phyloP scores from a whole-genome alignment of 148 eudicot species.

The Rhododendron henanense region DNA sequence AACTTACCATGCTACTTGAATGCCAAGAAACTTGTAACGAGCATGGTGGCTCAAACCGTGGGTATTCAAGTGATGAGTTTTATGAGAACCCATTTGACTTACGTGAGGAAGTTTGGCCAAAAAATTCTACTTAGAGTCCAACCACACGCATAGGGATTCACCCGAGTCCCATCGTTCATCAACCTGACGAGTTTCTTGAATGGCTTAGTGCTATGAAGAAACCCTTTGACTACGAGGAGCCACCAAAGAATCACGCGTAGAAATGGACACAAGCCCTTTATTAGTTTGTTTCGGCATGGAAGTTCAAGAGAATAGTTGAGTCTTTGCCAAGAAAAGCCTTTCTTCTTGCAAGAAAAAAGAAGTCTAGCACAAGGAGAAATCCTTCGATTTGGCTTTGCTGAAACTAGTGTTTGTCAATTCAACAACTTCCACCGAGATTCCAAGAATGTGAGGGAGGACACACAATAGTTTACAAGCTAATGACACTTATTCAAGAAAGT shows the following conservation, averaged over 20 bases:
- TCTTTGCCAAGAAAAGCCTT: background rate
- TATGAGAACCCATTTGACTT: background rate
- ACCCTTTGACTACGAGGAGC: background rate
- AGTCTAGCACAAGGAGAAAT: background rate
- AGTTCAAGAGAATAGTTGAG: background rate
- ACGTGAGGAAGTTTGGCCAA: background rate
- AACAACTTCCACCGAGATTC: background rate
- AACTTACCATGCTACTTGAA: background rate
- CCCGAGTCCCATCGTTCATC: background rate
- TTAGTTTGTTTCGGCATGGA: background rate
- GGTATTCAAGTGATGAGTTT: background rate
- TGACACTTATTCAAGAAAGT: background rate
- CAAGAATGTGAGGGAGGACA: background rate
- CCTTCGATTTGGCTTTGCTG: background rate
- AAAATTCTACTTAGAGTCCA: background rate
- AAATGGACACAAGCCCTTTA: background rate
- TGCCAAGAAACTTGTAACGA: background rate
- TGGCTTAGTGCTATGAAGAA: background rate
- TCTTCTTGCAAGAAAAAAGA: background rate
- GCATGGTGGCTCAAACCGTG: background rate
- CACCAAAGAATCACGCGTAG: background rate
- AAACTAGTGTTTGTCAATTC: background rate
- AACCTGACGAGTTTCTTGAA: background rate
- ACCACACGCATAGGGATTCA: background rate
- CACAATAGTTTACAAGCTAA: background rate